phyloP scores from a whole-genome alignment of 2,329 filamentous ascomycete genomes.

The Trichoderma arundinaceum region DNA sequence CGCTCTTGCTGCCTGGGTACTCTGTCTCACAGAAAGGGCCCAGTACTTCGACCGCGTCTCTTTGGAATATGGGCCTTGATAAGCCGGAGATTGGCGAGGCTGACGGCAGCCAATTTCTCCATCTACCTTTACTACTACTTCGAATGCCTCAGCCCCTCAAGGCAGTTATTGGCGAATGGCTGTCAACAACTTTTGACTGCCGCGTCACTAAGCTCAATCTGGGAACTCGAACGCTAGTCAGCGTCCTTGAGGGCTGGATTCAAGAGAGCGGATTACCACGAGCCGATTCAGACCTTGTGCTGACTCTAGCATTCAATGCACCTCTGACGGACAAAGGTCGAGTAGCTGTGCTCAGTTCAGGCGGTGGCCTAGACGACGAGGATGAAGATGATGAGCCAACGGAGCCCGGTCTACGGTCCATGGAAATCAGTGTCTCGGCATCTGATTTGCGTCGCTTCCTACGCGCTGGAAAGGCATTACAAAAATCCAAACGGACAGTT shows the following conservation, averaged over 20 bases:
- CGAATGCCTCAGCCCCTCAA: conserved; percentile 62
- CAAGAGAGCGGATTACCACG: conserved; percentile 45
- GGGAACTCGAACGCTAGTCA: conserved; percentile 57
- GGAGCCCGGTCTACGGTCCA: conserved; percentile 45
- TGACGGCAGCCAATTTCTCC: conserved; percentile 47
- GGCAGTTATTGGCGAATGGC: conserved; percentile 55
- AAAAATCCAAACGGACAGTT: conserved; percentile 19
- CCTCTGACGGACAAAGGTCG: conserved; percentile 39
- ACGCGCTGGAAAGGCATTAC: conserved; percentile 45
- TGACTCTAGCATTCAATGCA: conserved; percentile 59
- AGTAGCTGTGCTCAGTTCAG: background rate
- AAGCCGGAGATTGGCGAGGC: conserved; percentile 18
- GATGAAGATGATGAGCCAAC: conserved; percentile 33
- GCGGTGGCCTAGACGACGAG: conserved; percentile 27
- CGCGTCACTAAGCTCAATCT: conserved; percentile 57
- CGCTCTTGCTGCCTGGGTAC: conserved; percentile 55
- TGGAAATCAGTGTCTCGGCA: conserved; percentile 60
- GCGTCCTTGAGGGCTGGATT: conserved; percentile 59
- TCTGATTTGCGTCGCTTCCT: conserved; percentile 55
- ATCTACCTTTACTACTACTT: conserved; percentile 59
- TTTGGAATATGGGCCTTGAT: conserved; percentile 37
- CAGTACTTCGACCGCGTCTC: conserved; percentile 12
- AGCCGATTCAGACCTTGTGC: conserved; percentile 51
- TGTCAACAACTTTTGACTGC: conserved; percentile 61
- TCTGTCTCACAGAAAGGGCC: conserved; percentile 23